Evolutionary conservation across 176 grass and related monocot species (phyloP).

Genomic region (Rhynchospora pubera): DNA sequence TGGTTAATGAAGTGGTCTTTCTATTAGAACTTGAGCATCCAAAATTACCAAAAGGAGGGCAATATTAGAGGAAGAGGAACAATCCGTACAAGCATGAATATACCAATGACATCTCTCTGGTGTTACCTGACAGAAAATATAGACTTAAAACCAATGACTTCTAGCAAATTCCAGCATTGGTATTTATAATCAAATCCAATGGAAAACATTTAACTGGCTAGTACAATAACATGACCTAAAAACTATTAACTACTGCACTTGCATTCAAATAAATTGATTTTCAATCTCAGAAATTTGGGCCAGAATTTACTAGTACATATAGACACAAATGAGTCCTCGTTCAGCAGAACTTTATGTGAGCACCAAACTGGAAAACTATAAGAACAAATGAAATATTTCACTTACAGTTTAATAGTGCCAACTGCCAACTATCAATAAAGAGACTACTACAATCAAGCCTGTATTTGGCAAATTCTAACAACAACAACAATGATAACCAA

Average conservation of each 20-base stretch:
- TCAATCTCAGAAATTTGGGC: neutral
- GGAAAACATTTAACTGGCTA: neutral
- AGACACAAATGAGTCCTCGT: neutral
- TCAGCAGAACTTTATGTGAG: neutral
- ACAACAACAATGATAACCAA: neutral
- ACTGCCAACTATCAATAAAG: neutral
- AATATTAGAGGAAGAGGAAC: neutral
- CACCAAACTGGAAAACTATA: neutral
- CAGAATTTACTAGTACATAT: neutral
- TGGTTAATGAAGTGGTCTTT: neutral
- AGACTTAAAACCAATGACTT: neutral
- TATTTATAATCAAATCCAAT: neutral
- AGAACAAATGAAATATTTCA: neutral
- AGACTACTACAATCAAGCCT: too few species aligned
- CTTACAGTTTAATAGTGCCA: too few species aligned
- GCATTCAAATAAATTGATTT: neutral
- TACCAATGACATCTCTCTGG: neutral
- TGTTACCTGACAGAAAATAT: neutral
- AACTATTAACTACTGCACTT: neutral
- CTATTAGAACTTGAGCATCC: neutral
- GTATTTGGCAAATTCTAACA: too few species aligned
- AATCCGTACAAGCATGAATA: neutral
- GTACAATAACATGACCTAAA: neutral
- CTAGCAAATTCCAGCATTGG: neutral
- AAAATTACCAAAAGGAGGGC: neutral